Base-by-base conservation (phyloP, 164 flowering plant genomes). In the Vitis labrusca region DNA sequence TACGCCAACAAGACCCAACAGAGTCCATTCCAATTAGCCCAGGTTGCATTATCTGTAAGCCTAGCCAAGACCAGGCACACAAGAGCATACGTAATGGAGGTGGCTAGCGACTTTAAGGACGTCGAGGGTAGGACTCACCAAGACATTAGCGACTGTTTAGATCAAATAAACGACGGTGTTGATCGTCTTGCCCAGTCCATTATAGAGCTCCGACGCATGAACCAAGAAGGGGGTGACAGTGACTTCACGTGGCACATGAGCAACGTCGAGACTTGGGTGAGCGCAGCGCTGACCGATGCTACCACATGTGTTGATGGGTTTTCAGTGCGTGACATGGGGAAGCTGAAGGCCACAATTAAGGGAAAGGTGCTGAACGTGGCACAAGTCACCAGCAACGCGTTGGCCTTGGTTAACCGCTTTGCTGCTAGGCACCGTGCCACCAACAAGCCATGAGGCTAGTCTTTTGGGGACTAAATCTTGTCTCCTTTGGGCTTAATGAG, bases 181-280 rank as follows among this genome's bases (percentile, higher is more conserved):
- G 58, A 60, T 10, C 80, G 77, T 44, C 76, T 85, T 0, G 63
- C 65, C 17, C 69, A 73, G 7, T 78, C 84, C 1, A 64, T 85
- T 23, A 53, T 48, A 16, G 83, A 82, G 75, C 76, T 82, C 0
- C 73, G 55, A 5, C 61, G 62, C 0, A 67, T 81, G 30, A 63
- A 16, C 16, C 47, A 53, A 47, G 51, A 15, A 9, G 67, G 48
- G 19, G 51, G 63, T 23, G 57, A 58, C 44, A 37, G 44, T 14
- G 68, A 79, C 30, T 66, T 80, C 14, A 57, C 53, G 1, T 83
- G 79, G 85, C 84, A 66, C 66, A 63, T 76, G 8, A 80, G 73
- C 63, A 85, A 83, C 61, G 74, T 85, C 17, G 74, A 76, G 62
- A 77, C 83, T 1, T 85, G 89, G 89, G 68, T 76, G 12, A 80